A percentile compares a stretch with the other conserved stretches of the same genome.
Conservation (phyloP, 768 basidiomycete species). For the Crassisporium funariophilum region DNA sequence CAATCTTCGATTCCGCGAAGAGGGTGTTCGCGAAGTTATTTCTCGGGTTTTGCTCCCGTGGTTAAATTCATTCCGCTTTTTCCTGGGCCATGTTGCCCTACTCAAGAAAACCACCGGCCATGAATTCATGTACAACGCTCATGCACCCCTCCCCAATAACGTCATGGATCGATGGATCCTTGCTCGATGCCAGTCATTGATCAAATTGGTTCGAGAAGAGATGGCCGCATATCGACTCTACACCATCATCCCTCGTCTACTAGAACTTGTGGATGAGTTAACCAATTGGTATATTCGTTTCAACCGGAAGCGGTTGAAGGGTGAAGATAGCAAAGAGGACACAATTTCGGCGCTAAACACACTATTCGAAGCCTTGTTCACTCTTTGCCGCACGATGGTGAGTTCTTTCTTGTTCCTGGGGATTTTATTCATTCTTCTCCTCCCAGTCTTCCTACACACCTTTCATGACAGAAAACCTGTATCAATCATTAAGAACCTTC, state of each 20-base stretch:
- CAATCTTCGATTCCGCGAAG: slow-evolving; percentile 96
- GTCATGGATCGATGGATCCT: slow-evolving; percentile 99
- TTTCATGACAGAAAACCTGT: slow-evolving; percentile 95
- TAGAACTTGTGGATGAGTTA: slow-evolving; percentile 92
- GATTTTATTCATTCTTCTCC: slow-evolving; percentile 6
- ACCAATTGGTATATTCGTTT: slow-evolving; percentile 99
- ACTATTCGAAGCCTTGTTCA: slow-evolving; percentile 92
- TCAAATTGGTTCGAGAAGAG: slow-evolving; percentile 87
- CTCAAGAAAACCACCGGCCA: slow-evolving; percentile 78
- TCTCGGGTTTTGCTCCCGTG: slow-evolving; percentile 96
- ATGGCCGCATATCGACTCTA: slow-evolving; percentile 98
- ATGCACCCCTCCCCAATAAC: slow-evolving; percentile 80
- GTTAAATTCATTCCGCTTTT: slow-evolving; percentile 99
- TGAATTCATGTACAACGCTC: slow-evolving; percentile 86
- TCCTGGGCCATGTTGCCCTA: slow-evolving; percentile 90
- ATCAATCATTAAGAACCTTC: slow-evolving; percentile 85
- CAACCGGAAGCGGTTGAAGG: slow-evolving; percentile 94
- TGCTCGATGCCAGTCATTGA: slow-evolving; percentile 96
- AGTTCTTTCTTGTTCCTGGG: slow-evolving; percentile 11
- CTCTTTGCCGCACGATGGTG: slow-evolving; percentile 94
- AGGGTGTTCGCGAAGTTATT: slow-evolving; percentile 95
- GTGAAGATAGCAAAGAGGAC: slow-evolving; percentile 89
- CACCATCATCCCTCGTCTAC: slow-evolving; percentile 92
- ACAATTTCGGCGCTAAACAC: slow-evolving; percentile 90
- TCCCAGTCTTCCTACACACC: slow-evolving; percentile 94